Percentiles rank a stretch among this genome's conserved stretches.
Evolutionary conservation across 345 rosid genomes (phyloP).

Genomic region (Rhodamnia argentea): DNA sequence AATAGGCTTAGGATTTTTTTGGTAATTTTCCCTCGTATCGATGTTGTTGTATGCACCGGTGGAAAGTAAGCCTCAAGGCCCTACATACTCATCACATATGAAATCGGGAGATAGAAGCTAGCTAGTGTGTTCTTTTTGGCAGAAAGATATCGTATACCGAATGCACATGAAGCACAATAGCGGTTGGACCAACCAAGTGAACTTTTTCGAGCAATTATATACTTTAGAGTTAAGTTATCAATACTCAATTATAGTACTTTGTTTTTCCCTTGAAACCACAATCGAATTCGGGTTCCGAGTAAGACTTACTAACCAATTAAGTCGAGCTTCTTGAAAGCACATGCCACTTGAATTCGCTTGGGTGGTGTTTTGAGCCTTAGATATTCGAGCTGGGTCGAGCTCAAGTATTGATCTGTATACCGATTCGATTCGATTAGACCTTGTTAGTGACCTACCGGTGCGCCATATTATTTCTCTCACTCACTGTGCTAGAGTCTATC

Average conservation of each 20-base stretch:
- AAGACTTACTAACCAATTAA: not conserved
- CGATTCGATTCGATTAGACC: not conserved
- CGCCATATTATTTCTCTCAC: not conserved
- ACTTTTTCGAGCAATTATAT: not conserved
- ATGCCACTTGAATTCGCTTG: not conserved
- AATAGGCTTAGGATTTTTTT: too few relatives aligned
- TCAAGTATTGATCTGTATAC: too few relatives aligned
- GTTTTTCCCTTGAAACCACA: not conserved
- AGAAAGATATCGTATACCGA: not conserved
- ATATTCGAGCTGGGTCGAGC: fast-evolving
- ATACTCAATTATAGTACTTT: not conserved
- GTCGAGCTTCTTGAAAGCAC: not conserved
- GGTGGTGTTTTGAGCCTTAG: fast-evolving
- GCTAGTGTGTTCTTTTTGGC: not conserved
- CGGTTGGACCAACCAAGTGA: not conserved
- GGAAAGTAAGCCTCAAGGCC: not conserved
- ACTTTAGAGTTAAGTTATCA: not conserved
- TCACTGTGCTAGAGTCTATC: not conserved
- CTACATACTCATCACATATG: not conserved
- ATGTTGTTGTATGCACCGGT: not conserved
- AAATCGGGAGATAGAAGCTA: not conserved
- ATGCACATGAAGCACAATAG: not conserved
- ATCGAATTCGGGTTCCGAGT: not conserved
- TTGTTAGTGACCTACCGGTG: not conserved
- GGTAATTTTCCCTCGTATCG: not conserved